Evolutionary conservation across 179 eudicot genomes (phyloP).

Genomic region (Beta corolliflora): DNA sequence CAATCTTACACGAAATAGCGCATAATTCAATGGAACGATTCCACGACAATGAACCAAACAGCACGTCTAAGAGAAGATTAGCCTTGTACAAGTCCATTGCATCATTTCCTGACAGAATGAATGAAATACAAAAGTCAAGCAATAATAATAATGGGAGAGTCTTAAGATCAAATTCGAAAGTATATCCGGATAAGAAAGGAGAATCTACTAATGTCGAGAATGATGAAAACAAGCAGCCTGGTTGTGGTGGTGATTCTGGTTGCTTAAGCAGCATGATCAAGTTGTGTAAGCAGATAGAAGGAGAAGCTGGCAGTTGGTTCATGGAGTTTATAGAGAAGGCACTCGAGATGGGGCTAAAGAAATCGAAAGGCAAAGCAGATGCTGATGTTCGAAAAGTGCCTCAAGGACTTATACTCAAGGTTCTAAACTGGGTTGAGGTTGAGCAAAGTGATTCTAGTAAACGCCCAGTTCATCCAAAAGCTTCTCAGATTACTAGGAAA

Average conservation of each 20-base stretch:
- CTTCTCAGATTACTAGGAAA: conserved; percentile 78
- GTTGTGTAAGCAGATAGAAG: conserved; percentile 73
- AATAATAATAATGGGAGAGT: conserved; percentile 45
- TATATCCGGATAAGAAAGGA: conserved; percentile 23
- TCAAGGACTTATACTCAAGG: conserved; percentile 69
- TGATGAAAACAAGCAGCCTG: conserved; percentile 82
- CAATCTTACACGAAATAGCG: conserved; percentile 48
- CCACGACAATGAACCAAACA: conserved; percentile 43
- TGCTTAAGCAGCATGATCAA: conserved; percentile 56
- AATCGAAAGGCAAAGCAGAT: conserved; percentile 48
- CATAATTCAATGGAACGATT: conserved; percentile 46
- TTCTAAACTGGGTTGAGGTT: conserved; percentile 90
- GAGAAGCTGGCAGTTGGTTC: conserved; percentile 92
- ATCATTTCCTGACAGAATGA: conserved; percentile 48
- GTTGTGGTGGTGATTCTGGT: conserved; percentile 29
- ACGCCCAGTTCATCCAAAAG: conserved; percentile 77
- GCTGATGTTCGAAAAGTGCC: conserved; percentile 61
- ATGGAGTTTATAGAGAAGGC: conserved; percentile 84
- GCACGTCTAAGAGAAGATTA: conserved; percentile 61
- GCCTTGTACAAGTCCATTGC: conserved; percentile 68
- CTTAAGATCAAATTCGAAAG: conserved; percentile 48
- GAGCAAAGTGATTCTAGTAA: conserved; percentile 80
- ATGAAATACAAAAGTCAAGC: conserved; percentile 42
- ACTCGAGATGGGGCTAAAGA: conserved; percentile 69
- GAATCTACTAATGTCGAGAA: conserved; percentile 34